Evolutionary conservation across 106 monocot species (phyloP), one percentile per base, ranked within the genome.

Genomic region (Chionographis japonica): DNA sequence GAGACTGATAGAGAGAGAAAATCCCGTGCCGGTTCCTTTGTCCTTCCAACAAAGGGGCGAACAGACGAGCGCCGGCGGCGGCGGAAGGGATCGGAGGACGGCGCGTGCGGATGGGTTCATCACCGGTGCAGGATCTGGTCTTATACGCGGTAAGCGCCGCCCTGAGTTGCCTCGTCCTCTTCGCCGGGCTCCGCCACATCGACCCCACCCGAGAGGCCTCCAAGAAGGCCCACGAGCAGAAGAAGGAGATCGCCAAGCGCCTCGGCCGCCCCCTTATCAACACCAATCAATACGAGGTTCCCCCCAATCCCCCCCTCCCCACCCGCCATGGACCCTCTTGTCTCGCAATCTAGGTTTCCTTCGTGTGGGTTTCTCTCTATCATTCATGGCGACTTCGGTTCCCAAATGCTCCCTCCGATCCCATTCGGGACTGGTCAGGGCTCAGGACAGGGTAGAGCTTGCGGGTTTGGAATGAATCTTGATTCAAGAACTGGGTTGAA

Each of bases 231-330:
- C 81, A 74, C 50, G 75, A 91, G 79, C 78, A 87, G 49, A 91
- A 91, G 87, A 91, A 91, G 81, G 87, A 91, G 70, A 91, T 91
- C 52, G 75, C 86, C 68, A 86, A 76, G 74, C 90, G 90, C 72
- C 84, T 91, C 52, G 87, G 87, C 58, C 78, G 90, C 4, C 90
- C 90, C 53, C 70, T 87, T 52, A 60, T 84, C 67, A 68, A 84
- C 42, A 91, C 90, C 70, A 91, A 80, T 40, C 81, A 80, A 19
- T 91, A 91, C 76, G 90, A 91, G 86, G 90, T 91, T n/a, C 49
- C 15, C 1, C n/a, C 12, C 19, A 8, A 3, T 16, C 14, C 12
- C 3, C 50, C 64, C 13, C 3, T n/a, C 60, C 8, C 41, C 27
- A 27, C 27, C 27, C 27, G 27, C 27, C 27, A 27, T 27, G 27